Base-by-base conservation (phyloP, 768 basidiomycete species). In the Auriscalpium vulgare region DNA sequence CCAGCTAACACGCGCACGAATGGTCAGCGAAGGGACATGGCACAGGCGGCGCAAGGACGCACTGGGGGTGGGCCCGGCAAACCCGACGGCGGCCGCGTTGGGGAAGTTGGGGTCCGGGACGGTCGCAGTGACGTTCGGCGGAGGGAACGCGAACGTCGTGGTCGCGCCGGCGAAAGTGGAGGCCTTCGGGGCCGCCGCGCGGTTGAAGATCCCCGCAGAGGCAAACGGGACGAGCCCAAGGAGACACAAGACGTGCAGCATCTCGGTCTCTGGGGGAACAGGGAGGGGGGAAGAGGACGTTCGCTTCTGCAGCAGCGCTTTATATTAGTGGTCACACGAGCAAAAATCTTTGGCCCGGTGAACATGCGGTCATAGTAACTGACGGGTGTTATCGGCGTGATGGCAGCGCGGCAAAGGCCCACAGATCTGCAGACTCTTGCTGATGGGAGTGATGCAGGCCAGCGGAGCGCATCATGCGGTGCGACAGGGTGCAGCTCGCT, bases 21-120 rank as follows among this genome's bases (percentile, higher is more conserved):
- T 37, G 37, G 50, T 51, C 37, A 47, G 14, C 10, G 11, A n/a
- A 29, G 17, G 35, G 6, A 4, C 37, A 47, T 29, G 38, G 54
- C 3, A 16, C n/a, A 38, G 34, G 23, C 21, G 9, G 51, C 21
- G 10, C 3, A 29, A 17, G 37, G 29, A 53, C 72, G 54, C 61
- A 78, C 78, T 80, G 0, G 77, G 74, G 3, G 78, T 80, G 14
- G 79, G 69, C 4, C 78, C 79, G 23, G 74, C 55, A 57, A 74
- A 75, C n/a, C 77, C 78, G 10, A 80, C 74, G 45, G 74, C 65
- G 11, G 67, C 65, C 11, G 63, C 72, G 57, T 72, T 69, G 0
- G 76, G 75, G 56, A 80, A 81, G 61, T 70, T 67, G 16, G 70
- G 51, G 48, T 67, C 66, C 11, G 59, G 56, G 51, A 68, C 45